A percentile compares a stretch with the other conserved stretches of the same genome.
These are phyloP conservation scores for Cladosporium velox DNA, from an alignment of 2,329 filamentous ascomycete species.

Conservation along the genomic window DNA sequence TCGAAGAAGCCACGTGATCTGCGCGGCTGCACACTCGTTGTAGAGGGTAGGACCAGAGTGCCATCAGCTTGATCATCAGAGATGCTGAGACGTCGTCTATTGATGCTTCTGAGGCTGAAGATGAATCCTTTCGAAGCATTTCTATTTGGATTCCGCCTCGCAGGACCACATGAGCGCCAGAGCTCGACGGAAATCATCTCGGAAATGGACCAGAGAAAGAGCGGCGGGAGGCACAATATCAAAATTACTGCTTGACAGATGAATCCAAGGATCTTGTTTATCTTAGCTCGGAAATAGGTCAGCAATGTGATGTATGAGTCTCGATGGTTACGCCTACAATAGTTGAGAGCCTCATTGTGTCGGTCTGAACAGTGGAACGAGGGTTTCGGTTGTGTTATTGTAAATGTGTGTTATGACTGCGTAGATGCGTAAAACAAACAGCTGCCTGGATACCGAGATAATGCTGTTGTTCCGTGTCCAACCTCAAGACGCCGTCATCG, in stretches of 20 bases:
- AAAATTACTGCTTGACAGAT: neutral
- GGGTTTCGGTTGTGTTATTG: neutral
- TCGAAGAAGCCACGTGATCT: constrained; percentile 1
- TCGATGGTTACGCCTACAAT: neutral
- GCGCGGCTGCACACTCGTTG: neutral
- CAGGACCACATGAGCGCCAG: constrained; percentile 1
- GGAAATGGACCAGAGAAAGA: neutral
- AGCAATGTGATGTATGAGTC: neutral
- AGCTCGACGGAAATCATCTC: neutral
- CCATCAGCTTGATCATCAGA: neutral
- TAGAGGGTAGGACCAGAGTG: neutral
- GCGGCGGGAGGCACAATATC: neutral
- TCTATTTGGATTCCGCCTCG: neutral
- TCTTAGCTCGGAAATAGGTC: neutral
- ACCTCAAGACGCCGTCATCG: neutral
- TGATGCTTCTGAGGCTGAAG: neutral
- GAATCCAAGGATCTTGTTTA: neutral
- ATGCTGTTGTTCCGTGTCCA: neutral
- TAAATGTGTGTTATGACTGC: neutral
- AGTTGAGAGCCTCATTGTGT: neutral
- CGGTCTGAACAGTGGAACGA: neutral
- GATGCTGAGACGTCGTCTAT: neutral
- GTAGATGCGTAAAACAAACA: neutral
- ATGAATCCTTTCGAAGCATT: neutral
- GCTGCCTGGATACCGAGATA: neutral